A percentile compares a stretch with the other conserved stretches of the same genome.
phyloP scores from a whole-genome alignment of 2,329 filamentous ascomycete genomes.

The Zelopaecilomyces penicillatus region DNA sequence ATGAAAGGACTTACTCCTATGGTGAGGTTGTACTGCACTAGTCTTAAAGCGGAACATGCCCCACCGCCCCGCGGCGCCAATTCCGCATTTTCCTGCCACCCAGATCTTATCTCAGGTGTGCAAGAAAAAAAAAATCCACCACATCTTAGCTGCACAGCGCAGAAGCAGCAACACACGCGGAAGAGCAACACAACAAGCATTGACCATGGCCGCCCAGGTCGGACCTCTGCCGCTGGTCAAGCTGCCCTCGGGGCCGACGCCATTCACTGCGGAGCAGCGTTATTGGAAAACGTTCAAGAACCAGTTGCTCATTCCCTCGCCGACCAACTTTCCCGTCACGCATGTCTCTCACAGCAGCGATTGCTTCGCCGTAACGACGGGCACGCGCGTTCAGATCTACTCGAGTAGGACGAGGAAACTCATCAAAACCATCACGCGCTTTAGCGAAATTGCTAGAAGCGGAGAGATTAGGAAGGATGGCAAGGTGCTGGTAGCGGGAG shows the following conservation, averaged over 20 bases:
- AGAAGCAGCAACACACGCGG: constrained; percentile 7
- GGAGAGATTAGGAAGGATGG: constrained; percentile 86
- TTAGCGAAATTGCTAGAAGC: constrained; percentile 82
- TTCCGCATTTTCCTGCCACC: constrained; percentile 14
- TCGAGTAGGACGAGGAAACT: constrained; percentile 86
- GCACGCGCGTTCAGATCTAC: constrained; percentile 87
- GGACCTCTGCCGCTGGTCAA: constrained; percentile 72
- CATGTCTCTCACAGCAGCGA: constrained; percentile 74
- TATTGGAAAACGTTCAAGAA: constrained; percentile 97
- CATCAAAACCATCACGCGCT: constrained; percentile 87
- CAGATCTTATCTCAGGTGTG: constrained; percentile 16
- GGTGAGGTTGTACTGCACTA: not conserved
- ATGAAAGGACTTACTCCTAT: not conserved
- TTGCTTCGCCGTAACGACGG: constrained; percentile 88
- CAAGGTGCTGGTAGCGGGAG: constrained; percentile 79
- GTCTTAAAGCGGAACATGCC: not conserved
- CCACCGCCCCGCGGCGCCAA: constrained; percentile 2
- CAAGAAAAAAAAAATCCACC: constrained; percentile 20
- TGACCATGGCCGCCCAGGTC: constrained; percentile 75
- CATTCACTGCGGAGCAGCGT: constrained; percentile 81
- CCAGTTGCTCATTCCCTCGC: constrained; percentile 80
- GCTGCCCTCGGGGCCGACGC: constrained; percentile 72
- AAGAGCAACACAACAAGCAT: constrained; percentile 12
- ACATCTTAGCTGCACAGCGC: constrained; percentile 2
- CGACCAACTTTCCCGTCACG: constrained; percentile 81